Percentiles rank a stretch among this genome's conserved stretches.
Evolutionary conservation across 2,329 filamentous ascomycete species (phyloP).

Genomic region (Aspergillus fumigatus): DNA sequence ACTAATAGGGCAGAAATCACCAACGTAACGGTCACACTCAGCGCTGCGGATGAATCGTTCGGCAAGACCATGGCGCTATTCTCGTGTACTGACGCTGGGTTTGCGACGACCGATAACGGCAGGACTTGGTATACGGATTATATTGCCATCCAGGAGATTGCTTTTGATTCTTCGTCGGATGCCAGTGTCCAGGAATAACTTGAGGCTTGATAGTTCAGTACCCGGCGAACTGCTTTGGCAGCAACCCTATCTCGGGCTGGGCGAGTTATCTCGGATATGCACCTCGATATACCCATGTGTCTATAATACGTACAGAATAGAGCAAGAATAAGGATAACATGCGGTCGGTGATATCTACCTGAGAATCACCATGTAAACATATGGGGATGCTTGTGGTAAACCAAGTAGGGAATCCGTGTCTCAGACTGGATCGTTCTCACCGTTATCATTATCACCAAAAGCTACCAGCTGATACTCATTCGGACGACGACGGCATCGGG

Average conservation of each 20-base stretch:
- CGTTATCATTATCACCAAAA: constrained; percentile 8
- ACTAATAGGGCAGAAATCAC: constrained; percentile 6
- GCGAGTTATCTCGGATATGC: no score
- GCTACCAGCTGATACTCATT: constrained; percentile 14
- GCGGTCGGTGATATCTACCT: not conserved
- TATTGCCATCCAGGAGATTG: no score
- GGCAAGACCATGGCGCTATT: constrained; percentile 10
- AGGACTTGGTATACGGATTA: constrained; percentile 12
- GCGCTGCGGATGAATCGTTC: constrained; percentile 10
- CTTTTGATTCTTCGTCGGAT: no score
- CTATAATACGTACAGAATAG: not conserved
- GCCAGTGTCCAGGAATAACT: no score
- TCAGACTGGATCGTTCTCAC: not conserved
- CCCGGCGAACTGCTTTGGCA: no score
- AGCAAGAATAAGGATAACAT: not conserved
- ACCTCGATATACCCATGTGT: not conserved
- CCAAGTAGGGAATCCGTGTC: no score
- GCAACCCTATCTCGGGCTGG: no score
- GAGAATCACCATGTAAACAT: not conserved
- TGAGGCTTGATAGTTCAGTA: no score
- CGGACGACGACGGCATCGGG: constrained; percentile 3
- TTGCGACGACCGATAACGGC: constrained; percentile 12
- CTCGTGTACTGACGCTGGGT: constrained; percentile 8
- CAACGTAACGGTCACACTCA: constrained; percentile 16
- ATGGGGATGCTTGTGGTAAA: no score